Conservation (phyloP, 805 yeast species). For the Pichia eremophila region DNA sequence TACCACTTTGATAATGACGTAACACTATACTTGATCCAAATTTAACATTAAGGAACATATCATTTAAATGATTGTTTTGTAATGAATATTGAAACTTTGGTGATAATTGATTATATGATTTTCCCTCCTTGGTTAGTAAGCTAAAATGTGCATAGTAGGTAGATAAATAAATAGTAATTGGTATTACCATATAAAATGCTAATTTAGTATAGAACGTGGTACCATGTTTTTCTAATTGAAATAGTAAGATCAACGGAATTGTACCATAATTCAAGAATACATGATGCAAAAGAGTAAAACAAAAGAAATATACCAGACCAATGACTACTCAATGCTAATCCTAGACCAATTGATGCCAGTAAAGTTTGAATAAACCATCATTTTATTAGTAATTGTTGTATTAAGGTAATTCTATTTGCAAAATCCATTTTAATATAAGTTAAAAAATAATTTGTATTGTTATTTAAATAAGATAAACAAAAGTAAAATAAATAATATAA, state of each 20-base stretch:
- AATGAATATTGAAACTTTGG: slow-evolving; percentile 60
- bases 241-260: slow-evolving; percentile 59
- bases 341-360: slow-evolving; percentile 42
- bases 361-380: slow-evolving; percentile 46
- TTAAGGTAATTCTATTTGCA: too few species aligned
- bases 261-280: slow-evolving; percentile 48
- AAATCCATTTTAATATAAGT: too few species aligned
- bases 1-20: slow-evolving; percentile 66
- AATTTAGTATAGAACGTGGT: slow-evolving; percentile 30
- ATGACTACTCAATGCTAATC: slow-evolving; percentile 51
- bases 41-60: slow-evolving; percentile 54
- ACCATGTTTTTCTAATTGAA: slow-evolving; percentile 31
- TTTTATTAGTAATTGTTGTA: slow-evolving; percentile 35
- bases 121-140: slow-evolving; percentile 39
- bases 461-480: too few species aligned
- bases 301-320: slow-evolving; percentile 56
- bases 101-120: slow-evolving; percentile 53
- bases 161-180: slow-evolving; percentile 47
- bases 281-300: slow-evolving; percentile 16
- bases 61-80: slow-evolving; percentile 29
- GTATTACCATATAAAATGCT: slow-evolving; percentile 39
- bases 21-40: slow-evolving; percentile 65
- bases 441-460: too few species aligned
- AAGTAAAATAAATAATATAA: too few species aligned
- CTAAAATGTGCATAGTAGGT: slow-evolving; percentile 51